A percentile compares a stretch with the other conserved stretches of the same genome.
These are phyloP conservation scores for Podospora conica DNA, from an alignment of 495 filamentous ascomycete species.

Conservation along the genomic window DNA sequence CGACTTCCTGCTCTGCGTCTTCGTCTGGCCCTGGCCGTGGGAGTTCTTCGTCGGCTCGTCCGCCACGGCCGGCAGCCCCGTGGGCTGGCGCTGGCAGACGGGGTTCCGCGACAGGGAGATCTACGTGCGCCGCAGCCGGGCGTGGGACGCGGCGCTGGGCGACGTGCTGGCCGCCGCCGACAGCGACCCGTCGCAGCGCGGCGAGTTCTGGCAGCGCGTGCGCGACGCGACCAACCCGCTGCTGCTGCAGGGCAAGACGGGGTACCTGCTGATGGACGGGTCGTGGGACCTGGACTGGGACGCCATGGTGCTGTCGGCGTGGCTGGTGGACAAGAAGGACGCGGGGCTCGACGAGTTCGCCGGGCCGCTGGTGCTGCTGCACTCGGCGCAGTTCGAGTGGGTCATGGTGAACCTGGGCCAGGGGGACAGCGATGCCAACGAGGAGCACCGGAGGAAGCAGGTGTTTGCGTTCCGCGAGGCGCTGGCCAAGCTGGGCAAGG, in stretches of 20 bases:
- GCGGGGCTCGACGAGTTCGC: slow-evolving; percentile 49
- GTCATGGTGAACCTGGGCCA: slow-evolving; percentile 46
- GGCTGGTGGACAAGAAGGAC: slow-evolving; percentile 55
- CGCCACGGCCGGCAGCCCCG: slow-evolving; percentile 47
- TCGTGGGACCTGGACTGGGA: slow-evolving; percentile 78
- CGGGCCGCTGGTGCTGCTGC: slow-evolving; percentile 57
- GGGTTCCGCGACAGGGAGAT: slow-evolving; percentile 39
- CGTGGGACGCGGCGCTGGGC: slow-evolving; percentile 44
- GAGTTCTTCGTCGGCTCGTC: slow-evolving; percentile 59
- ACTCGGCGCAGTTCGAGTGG: slow-evolving; percentile 61
- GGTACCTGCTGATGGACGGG: slow-evolving; percentile 68
- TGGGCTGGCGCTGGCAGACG: slow-evolving; percentile 62
- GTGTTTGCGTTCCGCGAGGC: slow-evolving; percentile 66
- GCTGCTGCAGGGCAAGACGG: slow-evolving; percentile 62
- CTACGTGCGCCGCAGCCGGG: slow-evolving; percentile 63
- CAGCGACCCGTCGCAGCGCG: slow-evolving; percentile 12
- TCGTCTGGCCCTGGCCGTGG: slow-evolving; percentile 69
- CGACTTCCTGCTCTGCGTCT: slow-evolving; percentile 63
- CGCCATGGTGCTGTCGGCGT: slow-evolving; percentile 63
- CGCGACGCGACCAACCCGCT: slow-evolving; percentile 52
- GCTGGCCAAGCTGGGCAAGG: slow-evolving; percentile 65
- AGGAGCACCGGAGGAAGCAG: slow-evolving; percentile 53
- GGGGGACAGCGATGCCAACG: slow-evolving; percentile 45
- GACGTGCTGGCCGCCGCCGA: slow-evolving; percentile 31
- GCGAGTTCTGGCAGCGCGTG: slow-evolving; percentile 32